phyloP scores from a whole-genome alignment of 108 stramenopile species.

The Cyclostephanos tholiformis region DNA sequence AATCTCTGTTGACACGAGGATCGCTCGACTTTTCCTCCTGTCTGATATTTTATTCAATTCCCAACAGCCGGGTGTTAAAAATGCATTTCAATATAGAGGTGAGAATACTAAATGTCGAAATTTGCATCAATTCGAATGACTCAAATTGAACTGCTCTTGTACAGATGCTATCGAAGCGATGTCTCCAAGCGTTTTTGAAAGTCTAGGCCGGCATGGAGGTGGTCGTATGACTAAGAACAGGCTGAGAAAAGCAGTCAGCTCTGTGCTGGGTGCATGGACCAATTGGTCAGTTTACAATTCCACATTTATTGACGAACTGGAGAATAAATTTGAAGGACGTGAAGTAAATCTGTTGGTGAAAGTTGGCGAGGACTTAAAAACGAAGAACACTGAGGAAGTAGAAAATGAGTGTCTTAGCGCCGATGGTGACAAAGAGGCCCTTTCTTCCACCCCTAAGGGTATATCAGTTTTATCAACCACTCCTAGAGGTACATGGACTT shows the following conservation, averaged over 20 bases:
- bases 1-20: constrained; percentile 62
- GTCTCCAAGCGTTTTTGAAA: constrained; percentile 81
- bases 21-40: constrained; percentile 77
- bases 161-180: constrained; percentile 75
- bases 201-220: constrained; percentile 62
- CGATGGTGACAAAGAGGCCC: constrained; percentile 10
- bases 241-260: constrained; percentile 62
- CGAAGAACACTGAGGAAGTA: background rate
- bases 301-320: constrained; percentile 74
- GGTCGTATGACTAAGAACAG: constrained; percentile 82
- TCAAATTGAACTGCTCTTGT: background rate
- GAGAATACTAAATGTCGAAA: background rate
- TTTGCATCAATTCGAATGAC: background rate
- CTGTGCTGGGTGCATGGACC: constrained; percentile 82
- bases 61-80: constrained; percentile 86
- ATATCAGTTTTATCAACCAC: constrained; percentile 20
- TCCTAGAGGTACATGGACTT: constrained; percentile 37
- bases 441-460: background rate
- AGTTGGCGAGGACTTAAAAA: constrained; percentile 11
- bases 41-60: constrained; percentile 89
- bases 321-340: constrained; percentile 72
- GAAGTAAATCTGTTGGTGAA: constrained; percentile 29
- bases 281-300: constrained; percentile 86
- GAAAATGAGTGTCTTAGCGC: background rate
- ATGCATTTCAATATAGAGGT: constrained; percentile 78